phyloP scores from a whole-genome alignment of 148 eudicot genomes.

The Limonium bicolor region DNA sequence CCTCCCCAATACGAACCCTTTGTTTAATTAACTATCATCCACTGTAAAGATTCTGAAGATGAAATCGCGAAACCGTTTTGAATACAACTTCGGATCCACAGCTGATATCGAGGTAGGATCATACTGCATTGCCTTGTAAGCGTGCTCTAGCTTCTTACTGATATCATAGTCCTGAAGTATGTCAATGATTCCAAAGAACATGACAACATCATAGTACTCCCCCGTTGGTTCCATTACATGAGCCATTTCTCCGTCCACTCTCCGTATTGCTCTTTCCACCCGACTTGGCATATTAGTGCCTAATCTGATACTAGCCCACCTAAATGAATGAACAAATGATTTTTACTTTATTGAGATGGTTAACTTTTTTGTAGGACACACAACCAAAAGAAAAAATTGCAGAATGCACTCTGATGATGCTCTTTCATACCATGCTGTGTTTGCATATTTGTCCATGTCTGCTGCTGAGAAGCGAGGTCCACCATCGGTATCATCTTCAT shows the following conservation, averaged over 20 bases:
- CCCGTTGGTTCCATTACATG: constrained; percentile 71
- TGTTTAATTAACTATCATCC: no score
- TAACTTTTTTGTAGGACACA: not conserved
- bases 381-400: no score
- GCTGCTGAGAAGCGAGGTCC: constrained; percentile 34
- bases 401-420: not conserved
- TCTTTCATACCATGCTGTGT: constrained; percentile 38
- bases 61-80: constrained; percentile 78
- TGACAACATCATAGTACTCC: constrained; percentile 66
- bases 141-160: constrained; percentile 90
- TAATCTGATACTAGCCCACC: constrained; percentile 62
- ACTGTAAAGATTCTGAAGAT: constrained; percentile 44
- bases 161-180: constrained; percentile 95
- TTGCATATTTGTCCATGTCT: constrained; percentile 27
- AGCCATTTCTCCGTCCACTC: constrained; percentile 22
- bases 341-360: not conserved
- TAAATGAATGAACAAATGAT: constrained; percentile 1
- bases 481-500: constrained; percentile 2
- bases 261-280: constrained; percentile 56
- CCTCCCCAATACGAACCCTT: no score
- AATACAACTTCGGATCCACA: constrained; percentile 71
- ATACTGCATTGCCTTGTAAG: constrained; percentile 77
- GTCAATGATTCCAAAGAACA: constrained; percentile 92
- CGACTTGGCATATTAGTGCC: constrained; percentile 86
- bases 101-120: constrained; percentile 80